These are phyloP conservation scores for Podila clonocystis DNA, from an alignment of 192 early-diverging fungal species.

Conservation along the genomic window DNA sequence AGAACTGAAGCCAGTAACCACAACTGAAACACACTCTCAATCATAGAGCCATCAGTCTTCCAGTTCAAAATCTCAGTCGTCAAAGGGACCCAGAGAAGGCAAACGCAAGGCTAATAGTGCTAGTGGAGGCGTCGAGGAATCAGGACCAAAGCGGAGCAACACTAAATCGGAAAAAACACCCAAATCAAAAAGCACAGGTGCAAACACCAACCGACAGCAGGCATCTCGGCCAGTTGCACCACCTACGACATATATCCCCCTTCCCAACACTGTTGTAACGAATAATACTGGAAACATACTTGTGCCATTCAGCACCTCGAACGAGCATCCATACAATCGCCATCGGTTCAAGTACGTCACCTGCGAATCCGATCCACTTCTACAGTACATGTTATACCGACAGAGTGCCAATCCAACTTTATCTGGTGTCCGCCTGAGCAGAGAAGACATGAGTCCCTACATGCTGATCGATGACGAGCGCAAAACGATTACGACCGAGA, in stretches of 20 bases:
- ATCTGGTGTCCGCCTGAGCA: conserved; percentile 57
- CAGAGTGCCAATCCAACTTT: conserved; percentile 56
- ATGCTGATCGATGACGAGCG: conserved; percentile 66
- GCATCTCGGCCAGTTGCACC: conserved; percentile 14
- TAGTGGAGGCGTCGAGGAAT: conserved; percentile 20
- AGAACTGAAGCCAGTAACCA: too few species aligned
- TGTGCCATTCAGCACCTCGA: conserved; percentile 47
- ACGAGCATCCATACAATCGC: conserved; percentile 68
- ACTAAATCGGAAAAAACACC: conserved; percentile 17
- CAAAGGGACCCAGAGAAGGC: conserved; percentile 29
- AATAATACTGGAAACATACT: conserved; percentile 33
- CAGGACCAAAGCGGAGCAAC: conserved; percentile 5
- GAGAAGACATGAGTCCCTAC: conserved; percentile 68
- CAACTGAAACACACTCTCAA: neutral
- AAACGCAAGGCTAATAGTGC: conserved; percentile 28
- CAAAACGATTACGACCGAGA: conserved; percentile 66
- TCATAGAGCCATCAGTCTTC: conserved; percentile 40
- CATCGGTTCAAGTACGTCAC: conserved; percentile 71
- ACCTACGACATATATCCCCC: conserved; percentile 42
- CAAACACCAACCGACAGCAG: conserved; percentile 10
- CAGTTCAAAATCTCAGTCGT: conserved; percentile 42
- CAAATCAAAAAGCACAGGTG: conserved; percentile 10
- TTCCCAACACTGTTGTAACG: conserved; percentile 36
- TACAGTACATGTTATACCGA: conserved; percentile 59
- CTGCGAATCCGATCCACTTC: conserved; percentile 57